These are phyloP conservation scores for Astrocystis sublimbata DNA, from an alignment of 495 filamentous ascomycete species.

Conservation along the genomic window DNA sequence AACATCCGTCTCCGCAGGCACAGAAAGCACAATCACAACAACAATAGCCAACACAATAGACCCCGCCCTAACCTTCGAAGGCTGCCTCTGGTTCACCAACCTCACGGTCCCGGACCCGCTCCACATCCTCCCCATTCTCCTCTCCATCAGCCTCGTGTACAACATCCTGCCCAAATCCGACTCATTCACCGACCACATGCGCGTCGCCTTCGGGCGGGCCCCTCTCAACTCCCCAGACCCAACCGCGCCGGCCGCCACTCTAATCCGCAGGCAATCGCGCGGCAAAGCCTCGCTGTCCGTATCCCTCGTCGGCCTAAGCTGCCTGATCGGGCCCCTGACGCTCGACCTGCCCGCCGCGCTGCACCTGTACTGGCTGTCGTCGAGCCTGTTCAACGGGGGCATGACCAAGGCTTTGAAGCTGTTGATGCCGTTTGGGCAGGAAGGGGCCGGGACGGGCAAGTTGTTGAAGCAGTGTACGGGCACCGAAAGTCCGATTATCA, in stretches of 20 bases:
- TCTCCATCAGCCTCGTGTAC: conserved; percentile 51
- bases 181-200: conserved; percentile 7
- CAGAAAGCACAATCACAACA: conserved; percentile 1
- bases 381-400: conserved; percentile 28
- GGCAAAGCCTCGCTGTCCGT: conserved; percentile 35
- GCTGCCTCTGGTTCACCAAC: conserved; percentile 79
- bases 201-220: conserved; percentile 20
- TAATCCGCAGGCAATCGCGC: too few species aligned
- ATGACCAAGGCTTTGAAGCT: conserved; percentile 14
- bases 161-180: conserved; percentile 40
- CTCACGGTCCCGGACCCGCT: conserved; percentile 69
- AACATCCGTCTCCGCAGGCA: background rate
- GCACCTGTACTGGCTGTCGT: conserved; percentile 71
- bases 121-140: conserved; percentile 61
- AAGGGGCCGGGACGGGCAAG: too few species aligned
- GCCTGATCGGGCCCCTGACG: conserved; percentile 50
- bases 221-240: background rate
- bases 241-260: background rate
- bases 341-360: conserved; percentile 61
- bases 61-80: conserved; percentile 63
- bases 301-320: conserved; percentile 38
- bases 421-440: conserved; percentile 32
- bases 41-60: conserved; percentile 45
- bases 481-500: conserved; percentile 20
- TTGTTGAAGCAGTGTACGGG: conserved; percentile 23